Conservation (phyloP, 1,139 yeast species). For the Keqinozyma sinolaborantium region DNA sequence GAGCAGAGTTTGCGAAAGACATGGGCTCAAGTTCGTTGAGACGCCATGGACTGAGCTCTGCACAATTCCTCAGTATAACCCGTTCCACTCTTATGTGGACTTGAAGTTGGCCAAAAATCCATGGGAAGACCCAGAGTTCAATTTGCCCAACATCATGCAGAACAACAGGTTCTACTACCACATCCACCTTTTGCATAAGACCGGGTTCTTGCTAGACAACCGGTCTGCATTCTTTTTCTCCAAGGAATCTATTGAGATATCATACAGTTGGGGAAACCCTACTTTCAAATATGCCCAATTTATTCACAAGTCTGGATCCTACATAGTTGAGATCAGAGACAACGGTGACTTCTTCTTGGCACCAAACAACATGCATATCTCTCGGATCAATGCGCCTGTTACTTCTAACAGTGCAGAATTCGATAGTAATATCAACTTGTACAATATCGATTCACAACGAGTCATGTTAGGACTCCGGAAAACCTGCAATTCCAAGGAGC, state of each 20-base stretch:
- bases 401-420: conserved; percentile 5
- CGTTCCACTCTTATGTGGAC: conserved; percentile 84
- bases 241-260: conserved; percentile 51
- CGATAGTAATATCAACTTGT: conserved; percentile 22
- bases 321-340: conserved; percentile 81
- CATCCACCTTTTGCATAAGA: conserved; percentile 55
- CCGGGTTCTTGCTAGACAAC: conserved; percentile 80
- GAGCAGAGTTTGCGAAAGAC: conserved; percentile 79
- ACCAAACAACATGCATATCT: conserved; percentile 73
- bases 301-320: conserved; percentile 84
- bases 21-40: conserved; percentile 85
- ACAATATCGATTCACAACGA: conserved; percentile 59
- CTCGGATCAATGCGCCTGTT: conserved; percentile 48
- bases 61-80: conserved; percentile 70
- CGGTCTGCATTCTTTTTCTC: conserved; percentile 66
- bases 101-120: conserved; percentile 65
- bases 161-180: conserved; percentile 60
- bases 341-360: conserved; percentile 80
- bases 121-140: conserved; percentile 58
- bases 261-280: conserved; percentile 92
- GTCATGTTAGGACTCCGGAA: conserved; percentile 68
- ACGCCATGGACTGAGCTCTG: conserved; percentile 89
- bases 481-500: conserved; percentile 51
- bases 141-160: conserved; percentile 39
- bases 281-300: conserved; percentile 81